These are phyloP conservation scores for Solanum acaule DNA, from an alignment of 257 asterid species.

Conservation along the genomic window DNA sequence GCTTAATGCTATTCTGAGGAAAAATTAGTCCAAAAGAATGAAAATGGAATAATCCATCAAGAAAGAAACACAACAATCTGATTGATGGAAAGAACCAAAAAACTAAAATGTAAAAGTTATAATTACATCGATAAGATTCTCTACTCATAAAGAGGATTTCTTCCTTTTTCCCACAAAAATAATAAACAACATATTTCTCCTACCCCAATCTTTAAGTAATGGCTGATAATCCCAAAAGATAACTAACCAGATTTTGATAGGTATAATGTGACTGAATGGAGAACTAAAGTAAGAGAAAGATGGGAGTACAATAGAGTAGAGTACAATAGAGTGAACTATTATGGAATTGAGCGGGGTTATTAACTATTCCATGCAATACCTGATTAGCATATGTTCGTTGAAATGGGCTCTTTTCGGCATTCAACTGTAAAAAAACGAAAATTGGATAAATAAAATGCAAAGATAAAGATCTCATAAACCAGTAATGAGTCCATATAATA, in stretches of 20 bases:
- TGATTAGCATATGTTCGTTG: conserved; percentile 95
- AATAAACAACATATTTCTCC: background rate
- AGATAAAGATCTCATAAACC: background rate
- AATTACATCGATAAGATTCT: background rate
- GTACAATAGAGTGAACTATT: background rate
- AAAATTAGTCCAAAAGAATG: background rate
- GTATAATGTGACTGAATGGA: background rate
- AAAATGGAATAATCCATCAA: background rate
- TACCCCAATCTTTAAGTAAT: background rate
- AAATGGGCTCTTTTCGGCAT: conserved; percentile 93
- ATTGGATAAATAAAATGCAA: background rate
- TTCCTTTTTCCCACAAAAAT: background rate
- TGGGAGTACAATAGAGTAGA: background rate
- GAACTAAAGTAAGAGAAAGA: background rate
- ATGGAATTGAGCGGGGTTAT: background rate
- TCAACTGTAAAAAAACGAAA: conserved; percentile 56
- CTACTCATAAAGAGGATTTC: background rate
- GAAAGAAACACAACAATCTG: background rate
- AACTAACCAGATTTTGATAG: background rate
- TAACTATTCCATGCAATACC: conserved; percentile 30
- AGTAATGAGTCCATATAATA: background rate
- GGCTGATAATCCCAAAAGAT: background rate
- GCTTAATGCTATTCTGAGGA: background rate
- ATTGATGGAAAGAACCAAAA: background rate
- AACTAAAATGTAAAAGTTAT: background rate